Conservation (phyloP, 495 filamentous ascomycete genomes). For the Aspergillus homomorphus region DNA sequence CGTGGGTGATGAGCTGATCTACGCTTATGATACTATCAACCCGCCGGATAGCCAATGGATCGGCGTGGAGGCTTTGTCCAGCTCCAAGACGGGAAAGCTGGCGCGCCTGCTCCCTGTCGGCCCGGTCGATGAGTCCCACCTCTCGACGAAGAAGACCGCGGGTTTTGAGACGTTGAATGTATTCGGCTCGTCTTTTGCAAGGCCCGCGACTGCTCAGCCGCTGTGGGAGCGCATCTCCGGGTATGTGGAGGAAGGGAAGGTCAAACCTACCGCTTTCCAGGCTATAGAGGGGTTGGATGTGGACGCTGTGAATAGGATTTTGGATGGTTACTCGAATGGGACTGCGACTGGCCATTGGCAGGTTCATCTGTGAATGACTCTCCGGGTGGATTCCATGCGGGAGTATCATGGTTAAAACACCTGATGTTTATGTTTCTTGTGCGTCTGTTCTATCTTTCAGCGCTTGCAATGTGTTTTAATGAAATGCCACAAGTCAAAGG, state of each 20-base stretch:
- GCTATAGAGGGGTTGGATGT: slow-evolving; percentile 13
- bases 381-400: too few relatives aligned
- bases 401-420: not conserved
- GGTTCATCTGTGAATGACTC: slow-evolving; percentile 6
- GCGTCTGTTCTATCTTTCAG: too few relatives aligned
- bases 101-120: slow-evolving; percentile 18
- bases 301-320: slow-evolving; percentile 2
- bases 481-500: too few relatives aligned
- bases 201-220: slow-evolving; percentile 1
- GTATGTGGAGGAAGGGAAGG: slow-evolving; percentile 21
- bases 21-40: slow-evolving; percentile 30
- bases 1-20: slow-evolving; percentile 31
- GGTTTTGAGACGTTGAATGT: slow-evolving; percentile 21
- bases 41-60: slow-evolving; percentile 15
- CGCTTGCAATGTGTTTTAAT: too few relatives aligned
- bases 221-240: slow-evolving; percentile 22
- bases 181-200: slow-evolving; percentile 1
- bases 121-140: slow-evolving; percentile 16
- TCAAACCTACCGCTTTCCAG: slow-evolving; percentile 16
- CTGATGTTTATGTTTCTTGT: too few relatives aligned
- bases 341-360: slow-evolving; percentile 7
- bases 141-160: slow-evolving; percentile 16
- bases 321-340: slow-evolving; percentile 7
- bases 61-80: slow-evolving; percentile 28
- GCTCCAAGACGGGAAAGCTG: slow-evolving; percentile 24